These are phyloP conservation scores for Candida boidinii DNA, from an alignment of 805 yeast genomes.

Conservation along the genomic window DNA sequence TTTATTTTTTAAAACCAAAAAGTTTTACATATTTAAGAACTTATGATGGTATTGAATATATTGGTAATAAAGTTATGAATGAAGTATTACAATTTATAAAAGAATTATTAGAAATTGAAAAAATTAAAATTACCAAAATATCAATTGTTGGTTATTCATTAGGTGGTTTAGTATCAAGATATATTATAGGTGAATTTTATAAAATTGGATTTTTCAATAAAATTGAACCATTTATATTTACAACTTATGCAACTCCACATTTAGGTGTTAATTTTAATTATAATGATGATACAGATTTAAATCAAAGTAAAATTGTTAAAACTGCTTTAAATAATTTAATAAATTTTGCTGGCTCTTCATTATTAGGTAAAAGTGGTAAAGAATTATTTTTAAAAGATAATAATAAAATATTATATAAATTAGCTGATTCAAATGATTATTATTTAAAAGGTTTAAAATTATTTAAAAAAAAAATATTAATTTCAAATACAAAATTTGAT, in stretches of 20 bases:
- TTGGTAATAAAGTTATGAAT: slow-evolving; percentile 60
- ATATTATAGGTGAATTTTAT: slow-evolving; percentile 51
- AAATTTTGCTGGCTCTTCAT: slow-evolving; percentile 43
- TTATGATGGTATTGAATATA: slow-evolving; percentile 74
- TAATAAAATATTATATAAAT: slow-evolving; percentile 34
- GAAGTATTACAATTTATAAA: slow-evolving; percentile 47
- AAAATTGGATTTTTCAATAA: slow-evolving; percentile 40
- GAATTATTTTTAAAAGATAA: slow-evolving; percentile 55
- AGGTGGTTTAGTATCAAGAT: slow-evolving; percentile 81
- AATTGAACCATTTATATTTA: slow-evolving; percentile 53
- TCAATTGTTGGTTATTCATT: slow-evolving; percentile 83
- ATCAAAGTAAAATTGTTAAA: too few relatives aligned
- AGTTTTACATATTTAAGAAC: slow-evolving; percentile 67
- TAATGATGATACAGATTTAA: too few relatives aligned
- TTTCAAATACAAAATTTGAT: slow-evolving; percentile 77
- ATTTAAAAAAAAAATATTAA: slow-evolving; percentile 49
- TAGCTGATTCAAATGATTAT: slow-evolving; percentile 43
- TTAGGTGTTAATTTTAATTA: slow-evolving; percentile 49
- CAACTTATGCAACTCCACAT: slow-evolving; percentile 78
- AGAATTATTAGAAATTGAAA: slow-evolving; percentile 22
- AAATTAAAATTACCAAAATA: slow-evolving; percentile 36
- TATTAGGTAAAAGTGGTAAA: slow-evolving; percentile 61
- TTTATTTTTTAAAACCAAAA: slow-evolving; percentile 40
- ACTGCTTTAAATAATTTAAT: slow-evolving; percentile 25
- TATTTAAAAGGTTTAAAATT: slow-evolving; percentile 46